Evolutionary conservation across 768 basidiomycete species (phyloP).

Genomic region (Leucosporidium scottii): DNA sequence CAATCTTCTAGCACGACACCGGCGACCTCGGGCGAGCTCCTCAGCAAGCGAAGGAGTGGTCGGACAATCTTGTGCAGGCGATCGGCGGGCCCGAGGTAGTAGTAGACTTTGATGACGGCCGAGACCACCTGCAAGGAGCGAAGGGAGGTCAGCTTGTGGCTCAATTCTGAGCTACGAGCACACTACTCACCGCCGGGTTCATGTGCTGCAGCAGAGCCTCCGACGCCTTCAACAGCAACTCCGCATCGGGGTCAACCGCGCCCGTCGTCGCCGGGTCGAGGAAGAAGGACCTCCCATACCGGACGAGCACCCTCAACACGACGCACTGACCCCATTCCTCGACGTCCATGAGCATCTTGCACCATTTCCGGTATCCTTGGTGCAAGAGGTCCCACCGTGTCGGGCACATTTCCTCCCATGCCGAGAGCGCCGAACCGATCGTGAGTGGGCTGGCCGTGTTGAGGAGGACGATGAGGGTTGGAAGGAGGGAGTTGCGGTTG

Average conservation of each 20-base stretch:
- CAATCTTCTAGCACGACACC: constrained; percentile 68
- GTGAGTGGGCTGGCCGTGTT: constrained; percentile 76
- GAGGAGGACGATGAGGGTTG: constrained; percentile 44
- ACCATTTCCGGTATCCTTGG: constrained; percentile 75
- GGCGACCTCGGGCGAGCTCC: constrained; percentile 56
- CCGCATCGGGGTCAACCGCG: constrained; percentile 60
- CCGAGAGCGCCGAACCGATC: constrained; percentile 73
- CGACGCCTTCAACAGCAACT: constrained; percentile 61
- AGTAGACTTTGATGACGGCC: constrained; percentile 64
- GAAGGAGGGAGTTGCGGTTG: constrained; percentile 58
- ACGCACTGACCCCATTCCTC: constrained; percentile 96
- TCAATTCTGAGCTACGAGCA: too few relatives aligned
- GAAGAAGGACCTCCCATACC: constrained; percentile 61
- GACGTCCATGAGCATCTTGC: constrained; percentile 73
- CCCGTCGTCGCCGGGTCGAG: constrained; percentile 22
- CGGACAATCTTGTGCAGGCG: constrained; percentile 55
- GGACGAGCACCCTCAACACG: constrained; percentile 64
- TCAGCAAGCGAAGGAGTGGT: constrained; percentile 66
- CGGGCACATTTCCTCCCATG: constrained; percentile 81
- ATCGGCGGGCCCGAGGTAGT: constrained; percentile 61
- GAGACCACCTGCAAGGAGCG: constrained; percentile 59
- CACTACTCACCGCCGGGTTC: constrained; percentile 68
- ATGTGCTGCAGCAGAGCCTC: constrained; percentile 75
- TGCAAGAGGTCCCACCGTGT: constrained; percentile 76
- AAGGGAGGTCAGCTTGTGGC: background rate